These are phyloP conservation scores for Plasmodium coatneyi DNA, from an alignment of 169 alveolate genomes.

Conservation along the genomic window DNA sequence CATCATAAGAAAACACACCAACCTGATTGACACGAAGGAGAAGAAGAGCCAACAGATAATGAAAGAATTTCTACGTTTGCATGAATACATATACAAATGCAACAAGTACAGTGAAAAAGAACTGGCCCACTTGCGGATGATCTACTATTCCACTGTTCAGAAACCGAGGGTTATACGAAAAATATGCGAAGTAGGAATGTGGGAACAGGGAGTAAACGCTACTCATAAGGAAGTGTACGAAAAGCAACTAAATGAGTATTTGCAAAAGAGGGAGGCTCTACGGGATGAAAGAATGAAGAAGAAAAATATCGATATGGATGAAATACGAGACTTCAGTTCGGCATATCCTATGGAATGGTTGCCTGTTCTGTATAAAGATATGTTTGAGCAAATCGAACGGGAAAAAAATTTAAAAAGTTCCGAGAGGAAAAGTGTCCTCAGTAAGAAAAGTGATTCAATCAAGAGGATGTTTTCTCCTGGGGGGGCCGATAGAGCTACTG, in stretches of 20 bases:
- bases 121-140: constrained; percentile 76
- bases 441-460: constrained; percentile 33
- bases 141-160: constrained; percentile 83
- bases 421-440: background rate
- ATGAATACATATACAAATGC: constrained; percentile 79
- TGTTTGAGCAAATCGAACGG: constrained; percentile 71
- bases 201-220: constrained; percentile 80
- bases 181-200: constrained; percentile 72
- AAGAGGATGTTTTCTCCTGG: constrained; percentile 17
- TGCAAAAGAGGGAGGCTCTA: constrained; percentile 72
- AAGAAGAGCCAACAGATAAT: constrained; percentile 56
- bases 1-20: constrained; percentile 78
- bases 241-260: constrained; percentile 75
- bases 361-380: constrained; percentile 82
- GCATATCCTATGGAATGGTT: constrained; percentile 85
- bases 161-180: constrained; percentile 78
- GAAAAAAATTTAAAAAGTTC: constrained; percentile 18
- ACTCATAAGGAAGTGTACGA: constrained; percentile 85
- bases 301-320: constrained; percentile 81
- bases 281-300: constrained; percentile 78
- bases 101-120: constrained; percentile 76
- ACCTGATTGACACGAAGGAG: constrained; percentile 38
- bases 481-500: background rate
- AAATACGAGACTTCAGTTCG: constrained; percentile 83
- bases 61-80: constrained; percentile 75